Evolutionary conservation across 306 rosid genomes (phyloP).

Genomic region (Hippophae rhamnoides): DNA sequence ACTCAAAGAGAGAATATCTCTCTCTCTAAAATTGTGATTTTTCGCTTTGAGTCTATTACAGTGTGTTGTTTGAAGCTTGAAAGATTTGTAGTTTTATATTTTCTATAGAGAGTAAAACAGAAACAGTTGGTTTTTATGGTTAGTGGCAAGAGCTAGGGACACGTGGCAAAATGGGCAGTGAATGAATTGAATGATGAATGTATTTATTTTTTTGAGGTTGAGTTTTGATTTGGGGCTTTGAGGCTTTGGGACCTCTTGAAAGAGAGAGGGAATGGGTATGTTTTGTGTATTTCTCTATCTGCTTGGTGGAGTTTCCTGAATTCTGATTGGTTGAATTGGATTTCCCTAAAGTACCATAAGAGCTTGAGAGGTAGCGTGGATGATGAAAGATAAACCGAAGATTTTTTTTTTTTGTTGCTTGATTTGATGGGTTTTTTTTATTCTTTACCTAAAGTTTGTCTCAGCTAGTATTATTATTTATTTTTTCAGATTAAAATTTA

Average conservation of each 20-base stretch:
- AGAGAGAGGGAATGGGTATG: constrained; percentile 1
- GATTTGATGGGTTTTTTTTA: background rate
- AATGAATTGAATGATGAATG: constrained; percentile 4
- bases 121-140: constrained; percentile 18
- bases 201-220: constrained; percentile 21
- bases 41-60: constrained; percentile 1
- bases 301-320: constrained; percentile 41
- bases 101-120: background rate
- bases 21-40: background rate
- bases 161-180: constrained; percentile 40
- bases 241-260: background rate
- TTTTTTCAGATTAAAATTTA: too few relatives aligned
- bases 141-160: constrained; percentile 41
- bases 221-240: constrained; percentile 17
- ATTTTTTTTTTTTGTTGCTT: background rate
- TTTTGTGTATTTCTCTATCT: constrained; percentile 23
- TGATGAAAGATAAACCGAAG: constrained; percentile 35
- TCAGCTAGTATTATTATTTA: too few relatives aligned
- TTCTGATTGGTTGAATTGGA: constrained; percentile 64
- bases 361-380: constrained; percentile 22
- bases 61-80: background rate
- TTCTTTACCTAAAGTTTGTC: constrained; percentile 19
- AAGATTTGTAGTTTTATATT: constrained; percentile 16
- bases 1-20: background rate
- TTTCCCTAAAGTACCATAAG: constrained; percentile 25